Evolutionary conservation across 345 rosid genomes (phyloP).

Genomic region (Litchi chinensis): DNA sequence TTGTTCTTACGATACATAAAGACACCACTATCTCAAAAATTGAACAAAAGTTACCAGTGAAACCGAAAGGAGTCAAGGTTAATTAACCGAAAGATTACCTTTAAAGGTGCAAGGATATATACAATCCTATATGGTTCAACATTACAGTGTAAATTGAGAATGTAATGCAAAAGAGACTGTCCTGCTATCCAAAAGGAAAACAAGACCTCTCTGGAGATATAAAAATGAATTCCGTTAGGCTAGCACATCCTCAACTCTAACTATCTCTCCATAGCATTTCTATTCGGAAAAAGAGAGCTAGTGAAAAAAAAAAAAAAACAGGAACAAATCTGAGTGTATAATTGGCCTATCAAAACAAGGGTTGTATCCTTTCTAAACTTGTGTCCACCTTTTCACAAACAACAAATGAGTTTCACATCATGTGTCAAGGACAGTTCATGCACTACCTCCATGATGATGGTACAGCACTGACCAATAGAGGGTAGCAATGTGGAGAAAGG

Average conservation of each 20-base stretch:
- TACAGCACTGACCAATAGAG: conserved; percentile 83
- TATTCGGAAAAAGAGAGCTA: not conserved
- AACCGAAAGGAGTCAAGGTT: not conserved
- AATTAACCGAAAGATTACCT: not conserved
- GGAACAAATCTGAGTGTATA: conserved; percentile 3
- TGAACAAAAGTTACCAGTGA: not conserved
- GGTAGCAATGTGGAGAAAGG: conserved; percentile 86
- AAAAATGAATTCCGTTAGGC: not conserved
- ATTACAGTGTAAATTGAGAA: too few relatives aligned
- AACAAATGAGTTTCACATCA: not conserved
- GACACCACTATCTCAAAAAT: not conserved
- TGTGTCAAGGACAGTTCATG: conserved; percentile 27
- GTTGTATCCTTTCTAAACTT: not conserved
- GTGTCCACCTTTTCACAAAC: not conserved
- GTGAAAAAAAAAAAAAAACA: too few relatives aligned
- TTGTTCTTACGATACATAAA: not conserved
- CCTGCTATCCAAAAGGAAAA: not conserved
- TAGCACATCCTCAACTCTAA: not conserved
- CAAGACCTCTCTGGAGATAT: not conserved
- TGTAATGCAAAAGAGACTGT: not conserved
- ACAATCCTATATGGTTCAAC: not conserved
- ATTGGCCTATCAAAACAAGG: not conserved
- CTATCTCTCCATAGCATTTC: not conserved
- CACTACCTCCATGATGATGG: conserved; percentile 68
- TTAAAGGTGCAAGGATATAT: not conserved